Evolutionary conservation across 108 stramenopile species (phyloP).

Genomic region (Cyclotella atomus): DNA sequence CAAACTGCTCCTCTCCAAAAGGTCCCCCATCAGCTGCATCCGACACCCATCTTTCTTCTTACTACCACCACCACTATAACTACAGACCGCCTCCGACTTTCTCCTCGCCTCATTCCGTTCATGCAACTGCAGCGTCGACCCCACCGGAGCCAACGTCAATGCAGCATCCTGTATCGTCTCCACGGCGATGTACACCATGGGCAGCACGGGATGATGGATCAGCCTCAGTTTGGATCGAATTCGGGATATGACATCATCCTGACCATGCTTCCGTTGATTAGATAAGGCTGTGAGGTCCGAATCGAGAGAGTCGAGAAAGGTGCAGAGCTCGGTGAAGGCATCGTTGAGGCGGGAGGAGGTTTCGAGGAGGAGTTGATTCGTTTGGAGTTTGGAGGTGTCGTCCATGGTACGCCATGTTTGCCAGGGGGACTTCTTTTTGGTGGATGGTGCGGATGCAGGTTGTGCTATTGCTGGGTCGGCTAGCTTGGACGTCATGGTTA

Average conservation of each 20-base stretch:
- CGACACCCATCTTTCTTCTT: not conserved
- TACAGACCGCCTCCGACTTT: not conserved
- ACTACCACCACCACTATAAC: not conserved
- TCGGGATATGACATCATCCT: not conserved
- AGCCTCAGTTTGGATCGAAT: not conserved
- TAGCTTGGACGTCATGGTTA: too few species aligned
- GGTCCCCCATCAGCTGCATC: not conserved
- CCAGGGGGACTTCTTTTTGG: not conserved
- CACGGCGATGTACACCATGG: not conserved
- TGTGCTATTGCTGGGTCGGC: too few species aligned
- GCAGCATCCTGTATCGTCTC: not conserved
- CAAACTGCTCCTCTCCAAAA: not conserved
- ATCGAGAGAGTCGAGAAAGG: not conserved
- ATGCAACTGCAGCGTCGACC: not conserved
- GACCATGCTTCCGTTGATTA: not conserved
- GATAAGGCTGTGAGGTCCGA: not conserved
- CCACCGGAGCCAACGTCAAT: slow-evolving; percentile 5
- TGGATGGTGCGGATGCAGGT: too few species aligned
- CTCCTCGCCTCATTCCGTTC: slow-evolving; percentile 1
- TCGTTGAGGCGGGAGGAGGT: slow-evolving; percentile 12
- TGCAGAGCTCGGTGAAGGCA: not conserved
- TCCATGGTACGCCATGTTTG: not conserved
- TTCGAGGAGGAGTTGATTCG: slow-evolving; percentile 8
- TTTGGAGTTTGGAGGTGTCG: not conserved
- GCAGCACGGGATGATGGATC: not conserved